These are phyloP conservation scores for Blastocystis sp. DNA, from an alignment of 352 stramenopile species.

Conservation along the genomic window DNA sequence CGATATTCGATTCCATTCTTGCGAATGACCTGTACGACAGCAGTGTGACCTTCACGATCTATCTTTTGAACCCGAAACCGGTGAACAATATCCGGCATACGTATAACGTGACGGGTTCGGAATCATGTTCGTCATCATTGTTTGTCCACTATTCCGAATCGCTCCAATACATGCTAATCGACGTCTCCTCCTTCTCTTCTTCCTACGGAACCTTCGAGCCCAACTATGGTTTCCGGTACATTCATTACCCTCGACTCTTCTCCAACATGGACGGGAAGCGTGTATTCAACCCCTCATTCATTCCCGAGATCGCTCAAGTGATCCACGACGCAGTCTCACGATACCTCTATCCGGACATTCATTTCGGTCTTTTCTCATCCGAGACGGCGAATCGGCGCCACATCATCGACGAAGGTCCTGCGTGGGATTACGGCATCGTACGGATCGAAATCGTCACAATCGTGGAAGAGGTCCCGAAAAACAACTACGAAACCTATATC, in stretches of 20 bases:
- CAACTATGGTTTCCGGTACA: neutral
- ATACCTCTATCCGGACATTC: neutral
- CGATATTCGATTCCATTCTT: neutral
- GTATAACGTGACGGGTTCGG: neutral
- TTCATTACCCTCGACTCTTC: conserved; percentile 1
- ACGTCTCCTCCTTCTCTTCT: neutral
- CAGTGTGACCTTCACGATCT: conserved; percentile 45
- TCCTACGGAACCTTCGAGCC: conserved; percentile 18
- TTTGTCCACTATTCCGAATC: neutral
- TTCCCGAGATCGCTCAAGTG: conserved; percentile 18
- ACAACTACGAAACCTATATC: conserved; percentile 11
- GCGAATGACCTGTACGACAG: conserved; percentile 29
- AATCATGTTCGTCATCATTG: neutral
- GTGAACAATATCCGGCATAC: neutral
- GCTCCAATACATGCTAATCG: conserved; percentile 21
- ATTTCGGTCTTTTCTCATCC: neutral
- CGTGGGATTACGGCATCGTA: conserved; percentile 11
- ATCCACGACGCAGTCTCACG: neutral
- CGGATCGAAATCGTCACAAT: conserved; percentile 11
- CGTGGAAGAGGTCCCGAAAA: neutral
- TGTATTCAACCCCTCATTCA: conserved; percentile 19
- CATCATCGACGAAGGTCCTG: neutral
- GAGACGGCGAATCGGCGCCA: neutral
- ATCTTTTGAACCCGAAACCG: neutral
- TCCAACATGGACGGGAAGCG: neutral